Conservation (phyloP, 1,284 basidiomycete genomes). For the Pseudozyma sp. region DNA sequence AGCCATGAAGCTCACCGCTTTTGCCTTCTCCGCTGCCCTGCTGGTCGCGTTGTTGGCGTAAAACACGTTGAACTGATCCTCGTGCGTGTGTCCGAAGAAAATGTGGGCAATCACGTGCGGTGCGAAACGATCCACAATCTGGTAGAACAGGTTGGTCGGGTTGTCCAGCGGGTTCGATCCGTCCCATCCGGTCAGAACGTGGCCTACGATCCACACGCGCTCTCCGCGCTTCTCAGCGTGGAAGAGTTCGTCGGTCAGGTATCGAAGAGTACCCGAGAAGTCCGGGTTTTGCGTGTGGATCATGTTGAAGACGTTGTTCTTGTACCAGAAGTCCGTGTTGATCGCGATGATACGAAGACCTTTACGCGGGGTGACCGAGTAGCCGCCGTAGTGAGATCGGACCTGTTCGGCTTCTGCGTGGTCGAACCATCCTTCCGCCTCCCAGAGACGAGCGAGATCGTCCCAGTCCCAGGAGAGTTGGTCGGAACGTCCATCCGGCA, state of each 20-base stretch:
- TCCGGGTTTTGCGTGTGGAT: conserved; percentile 80
- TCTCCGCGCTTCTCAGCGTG: conserved; percentile 58
- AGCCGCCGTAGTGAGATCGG: conserved; percentile 79
- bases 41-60: conserved; percentile 79
- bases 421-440: conserved; percentile 77
- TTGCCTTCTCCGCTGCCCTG: conserved; percentile 7
- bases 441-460: conserved; percentile 57
- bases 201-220: conserved; percentile 80
- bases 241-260: conserved; percentile 83
- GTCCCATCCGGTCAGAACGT: conserved; percentile 79
- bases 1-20: conserved; percentile 73
- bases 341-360: conserved; percentile 80
- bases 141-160: conserved; percentile 60
- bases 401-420: conserved; percentile 75
- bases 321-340: conserved; percentile 75
- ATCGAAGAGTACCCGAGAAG: conserved; percentile 79
- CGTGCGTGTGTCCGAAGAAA: conserved; percentile 84
- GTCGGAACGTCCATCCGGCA: conserved; percentile 58
- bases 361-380: conserved; percentile 77
- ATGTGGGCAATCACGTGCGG: conserved; percentile 82
- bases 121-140: conserved; percentile 81
- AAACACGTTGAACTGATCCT: conserved; percentile 82
- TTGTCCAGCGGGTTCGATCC: conserved; percentile 74
- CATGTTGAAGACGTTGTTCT: conserved; percentile 77
- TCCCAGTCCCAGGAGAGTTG: conserved; percentile 67